A percentile compares a stretch with the other conserved stretches of the same genome.
These are phyloP conservation scores for Tirmania nivea DNA, from an alignment of 495 filamentous ascomycete species.

Conservation along the genomic window DNA sequence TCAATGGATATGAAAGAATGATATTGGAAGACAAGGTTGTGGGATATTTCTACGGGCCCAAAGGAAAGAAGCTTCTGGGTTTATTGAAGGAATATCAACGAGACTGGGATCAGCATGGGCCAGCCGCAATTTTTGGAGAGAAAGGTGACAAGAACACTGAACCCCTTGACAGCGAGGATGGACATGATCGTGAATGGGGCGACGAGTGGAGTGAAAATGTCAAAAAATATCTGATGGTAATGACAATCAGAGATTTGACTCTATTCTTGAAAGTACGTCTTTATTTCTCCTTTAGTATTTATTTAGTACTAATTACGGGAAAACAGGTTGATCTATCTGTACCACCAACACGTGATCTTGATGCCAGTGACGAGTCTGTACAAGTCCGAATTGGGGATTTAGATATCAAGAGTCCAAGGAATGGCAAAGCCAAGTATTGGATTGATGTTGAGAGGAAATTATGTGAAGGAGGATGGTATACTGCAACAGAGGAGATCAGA, in stretches of 20 bases:
- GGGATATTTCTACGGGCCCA: background rate
- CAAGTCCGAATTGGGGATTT: slow-evolving; percentile 68
- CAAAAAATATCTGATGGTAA: slow-evolving; percentile 29
- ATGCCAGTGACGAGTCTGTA: slow-evolving; percentile 20
- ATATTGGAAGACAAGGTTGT: background rate
- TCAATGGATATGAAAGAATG: background rate
- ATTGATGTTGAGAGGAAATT: slow-evolving; percentile 36
- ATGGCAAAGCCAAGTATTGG: slow-evolving; percentile 57
- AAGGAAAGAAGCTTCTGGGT: background rate
- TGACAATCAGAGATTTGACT: slow-evolving; percentile 80
- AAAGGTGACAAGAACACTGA: background rate
- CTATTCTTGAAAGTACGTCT: slow-evolving; percentile 46
- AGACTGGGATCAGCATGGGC: slow-evolving; percentile 27
- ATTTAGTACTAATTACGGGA: no score
- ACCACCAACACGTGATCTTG: no score
- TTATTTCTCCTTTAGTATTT: background rate
- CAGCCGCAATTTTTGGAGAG: background rate
- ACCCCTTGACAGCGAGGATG: background rate
- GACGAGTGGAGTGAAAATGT: background rate
- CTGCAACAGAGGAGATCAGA: slow-evolving; percentile 24
- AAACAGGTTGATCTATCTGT: no score
- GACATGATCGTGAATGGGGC: background rate
- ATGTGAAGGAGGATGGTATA: slow-evolving; percentile 55
- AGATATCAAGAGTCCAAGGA: slow-evolving; percentile 57
- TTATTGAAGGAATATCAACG: slow-evolving; percentile 30